Evolutionary conservation across 768 basidiomycete genomes (phyloP).

Genomic region (Gautieria morchelliformis): DNA sequence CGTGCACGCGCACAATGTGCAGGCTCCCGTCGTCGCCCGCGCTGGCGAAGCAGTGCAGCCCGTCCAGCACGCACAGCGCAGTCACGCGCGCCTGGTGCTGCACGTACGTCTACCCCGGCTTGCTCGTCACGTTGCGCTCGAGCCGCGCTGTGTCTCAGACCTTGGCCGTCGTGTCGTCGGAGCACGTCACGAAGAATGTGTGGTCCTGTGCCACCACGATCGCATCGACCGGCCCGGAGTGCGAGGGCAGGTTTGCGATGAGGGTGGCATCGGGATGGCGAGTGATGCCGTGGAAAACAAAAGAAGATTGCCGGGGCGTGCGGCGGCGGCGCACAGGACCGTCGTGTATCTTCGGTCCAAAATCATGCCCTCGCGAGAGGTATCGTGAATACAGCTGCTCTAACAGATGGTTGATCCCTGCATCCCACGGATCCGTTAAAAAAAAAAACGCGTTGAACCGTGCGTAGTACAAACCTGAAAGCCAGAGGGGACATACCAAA

Average conservation of each 20-base stretch:
- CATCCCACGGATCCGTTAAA: slow-evolving; percentile 78
- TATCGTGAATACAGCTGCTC: slow-evolving; percentile 80
- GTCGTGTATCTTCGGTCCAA: slow-evolving; percentile 81
- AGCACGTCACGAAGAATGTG: slow-evolving; percentile 55
- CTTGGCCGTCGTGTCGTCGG: slow-evolving; percentile 29
- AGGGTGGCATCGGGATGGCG: slow-evolving; percentile 68
- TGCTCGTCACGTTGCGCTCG: slow-evolving; percentile 88
- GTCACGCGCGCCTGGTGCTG: slow-evolving; percentile 61
- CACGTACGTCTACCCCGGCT: slow-evolving; percentile 60
- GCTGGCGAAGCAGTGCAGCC: slow-evolving; percentile 77
- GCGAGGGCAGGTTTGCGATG: slow-evolving; percentile 77
- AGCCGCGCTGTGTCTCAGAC: slow-evolving; percentile 65
- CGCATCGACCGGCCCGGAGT: slow-evolving; percentile 68
- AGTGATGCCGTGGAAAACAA: slow-evolving; percentile 49
- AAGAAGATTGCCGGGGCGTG: slow-evolving; percentile 57
- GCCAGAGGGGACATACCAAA: slow-evolving; percentile 42
- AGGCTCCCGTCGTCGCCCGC: slow-evolving; percentile 22
- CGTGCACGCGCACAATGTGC: slow-evolving; percentile 66
- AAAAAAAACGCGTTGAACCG: too few species aligned
- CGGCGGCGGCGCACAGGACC: slow-evolving; percentile 74
- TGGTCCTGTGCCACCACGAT: slow-evolving; percentile 90
- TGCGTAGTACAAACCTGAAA: not conserved
- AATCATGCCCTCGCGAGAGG: slow-evolving; percentile 68
- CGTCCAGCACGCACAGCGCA: slow-evolving; percentile 73
- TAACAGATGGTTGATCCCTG: slow-evolving; percentile 78